These are phyloP conservation scores for Actinomucor elegans DNA, from an alignment of 371 early-diverging fungal genomes.

Conservation along the genomic window DNA sequence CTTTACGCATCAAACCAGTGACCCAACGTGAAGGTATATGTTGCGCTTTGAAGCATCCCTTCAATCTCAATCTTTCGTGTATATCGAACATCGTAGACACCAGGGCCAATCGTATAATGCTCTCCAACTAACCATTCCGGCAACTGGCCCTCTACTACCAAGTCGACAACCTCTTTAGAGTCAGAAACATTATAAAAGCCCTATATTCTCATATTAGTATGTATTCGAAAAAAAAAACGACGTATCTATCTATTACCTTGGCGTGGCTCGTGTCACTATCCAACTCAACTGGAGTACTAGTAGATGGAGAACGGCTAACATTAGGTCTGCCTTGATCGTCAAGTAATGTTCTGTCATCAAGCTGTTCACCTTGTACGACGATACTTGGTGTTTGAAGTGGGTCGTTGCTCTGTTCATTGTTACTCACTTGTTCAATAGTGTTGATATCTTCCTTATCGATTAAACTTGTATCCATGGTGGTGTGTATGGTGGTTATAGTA, in stretches of 20 bases:
- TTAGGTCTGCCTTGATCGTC: constrained; percentile 29
- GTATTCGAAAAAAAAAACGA: neutral
- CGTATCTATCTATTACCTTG: constrained; percentile 30
- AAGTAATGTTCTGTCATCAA: constrained; percentile 26
- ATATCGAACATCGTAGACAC: constrained; percentile 61
- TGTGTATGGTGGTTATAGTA: too few relatives aligned
- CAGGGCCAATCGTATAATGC: constrained; percentile 66
- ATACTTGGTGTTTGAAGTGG: constrained; percentile 8
- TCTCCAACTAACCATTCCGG: constrained; percentile 68
- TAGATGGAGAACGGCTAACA: constrained; percentile 13
- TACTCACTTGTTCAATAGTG: neutral
- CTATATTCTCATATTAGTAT: too few relatives aligned
- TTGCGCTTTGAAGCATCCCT: constrained; percentile 61
- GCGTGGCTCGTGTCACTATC: constrained; percentile 32
- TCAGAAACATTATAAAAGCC: constrained; percentile 45
- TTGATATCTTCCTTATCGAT: neutral
- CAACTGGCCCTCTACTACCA: constrained; percentile 51
- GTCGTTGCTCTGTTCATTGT: constrained; percentile 7
- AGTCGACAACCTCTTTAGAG: constrained; percentile 33
- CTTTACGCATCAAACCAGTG: constrained; percentile 74
- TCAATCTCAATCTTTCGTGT: constrained; percentile 61
- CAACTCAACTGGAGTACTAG: neutral
- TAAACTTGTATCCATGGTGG: too few relatives aligned
- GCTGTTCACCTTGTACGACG: constrained; percentile 4
- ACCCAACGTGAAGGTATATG: constrained; percentile 62